Base-by-base conservation (phyloP, 257 asterid species). In the Galeopsis tetrahit region DNA sequence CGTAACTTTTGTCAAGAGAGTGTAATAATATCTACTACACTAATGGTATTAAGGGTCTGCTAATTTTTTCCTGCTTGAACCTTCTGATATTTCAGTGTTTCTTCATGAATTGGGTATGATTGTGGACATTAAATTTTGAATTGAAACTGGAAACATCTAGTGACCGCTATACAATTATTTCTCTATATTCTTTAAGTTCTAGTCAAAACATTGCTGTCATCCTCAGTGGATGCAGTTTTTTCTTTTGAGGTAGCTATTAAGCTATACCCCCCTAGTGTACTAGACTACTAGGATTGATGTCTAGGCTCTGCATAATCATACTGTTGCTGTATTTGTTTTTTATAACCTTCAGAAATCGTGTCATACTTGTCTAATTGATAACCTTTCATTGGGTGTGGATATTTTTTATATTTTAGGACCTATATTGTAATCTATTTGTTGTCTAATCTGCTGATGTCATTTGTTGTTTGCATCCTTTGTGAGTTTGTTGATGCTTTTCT, bases 1-100 rank as follows among this genome's bases (percentile, higher is more conserved):
- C 85, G 87, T 80, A 64, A 33, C 51, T 63, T 68, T 46, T 74
- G 72, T 73, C 58, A 10, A 61, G 52, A 49, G 55, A 49, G 58
- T 21, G 42, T 52, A 34, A 14, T 63, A 28, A 49, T 66, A 31
- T 68, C 55, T 5, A 70, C 15, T 74, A 32, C 44, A n/a, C 46
- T 67, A 68, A 70, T 69, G 61, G 33, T 59, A n/a, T 48, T 10
- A 65, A 35, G 7, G 13, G 62, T 59, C 61, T 70, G 63, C 34
- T 64, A 62, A 33, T 61, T 61, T 66, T 35, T 65, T 33, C 3
- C 39, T 8, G 15, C 51, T 39, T 2, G 17, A 9, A 53, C 56
- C 46, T 71, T 53, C 52, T 49, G 57, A 42, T 74, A 61, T 33
- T 14, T 70, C 40, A 8, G 10, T 36, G 34, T 46, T 10, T 17